These are phyloP conservation scores for Pseudognaphalium luteoalbum DNA, from an alignment of 129 eudicot genomes.

Conservation along the genomic window DNA sequence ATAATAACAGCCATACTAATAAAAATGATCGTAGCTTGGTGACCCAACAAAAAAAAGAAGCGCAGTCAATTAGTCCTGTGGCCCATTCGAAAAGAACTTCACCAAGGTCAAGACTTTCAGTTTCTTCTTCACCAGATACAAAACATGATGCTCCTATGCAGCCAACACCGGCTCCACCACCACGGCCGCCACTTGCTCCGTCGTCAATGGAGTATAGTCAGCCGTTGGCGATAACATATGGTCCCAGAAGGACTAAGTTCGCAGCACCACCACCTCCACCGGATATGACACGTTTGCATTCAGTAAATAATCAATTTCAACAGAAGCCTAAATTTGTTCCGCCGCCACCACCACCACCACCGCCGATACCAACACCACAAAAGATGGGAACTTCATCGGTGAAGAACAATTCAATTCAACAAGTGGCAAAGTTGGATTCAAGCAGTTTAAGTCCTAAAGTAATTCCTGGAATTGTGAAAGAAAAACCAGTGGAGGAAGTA, in stretches of 20 bases:
- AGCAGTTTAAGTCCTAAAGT: conserved; percentile 40
- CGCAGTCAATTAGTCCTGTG: conserved; percentile 37
- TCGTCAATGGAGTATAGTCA: conserved; percentile 31
- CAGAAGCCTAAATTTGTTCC: conserved; percentile 38
- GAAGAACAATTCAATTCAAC: conserved; percentile 22
- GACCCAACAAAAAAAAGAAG: conserved; percentile 34
- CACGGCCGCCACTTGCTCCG: conserved; percentile 46
- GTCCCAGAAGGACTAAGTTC: conserved; percentile 56
- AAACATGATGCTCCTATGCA: conserved; percentile 57
- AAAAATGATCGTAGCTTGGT: conserved; percentile 26
- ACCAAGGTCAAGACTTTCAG: conserved; percentile 65
- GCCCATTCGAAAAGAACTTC: conserved; percentile 92
- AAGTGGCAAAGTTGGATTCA: conserved; percentile 29
- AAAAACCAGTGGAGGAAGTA: conserved; percentile 34
- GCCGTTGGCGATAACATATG: conserved; percentile 43
- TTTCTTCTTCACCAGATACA: conserved; percentile 62
- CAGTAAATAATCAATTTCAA: conserved; percentile 39
- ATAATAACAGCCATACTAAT: neutral
- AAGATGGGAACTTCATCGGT: conserved; percentile 32
- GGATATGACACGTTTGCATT: conserved; percentile 57
- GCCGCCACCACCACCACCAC: conserved; percentile 54
- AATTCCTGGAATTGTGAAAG: conserved; percentile 40
- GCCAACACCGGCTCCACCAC: conserved; percentile 39
- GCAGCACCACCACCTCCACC: conserved; percentile 78
- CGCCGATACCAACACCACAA: conserved; percentile 36